Conservation (phyloP, 2,329 filamentous ascomycete genomes). For the Metarhizium rileyi region DNA sequence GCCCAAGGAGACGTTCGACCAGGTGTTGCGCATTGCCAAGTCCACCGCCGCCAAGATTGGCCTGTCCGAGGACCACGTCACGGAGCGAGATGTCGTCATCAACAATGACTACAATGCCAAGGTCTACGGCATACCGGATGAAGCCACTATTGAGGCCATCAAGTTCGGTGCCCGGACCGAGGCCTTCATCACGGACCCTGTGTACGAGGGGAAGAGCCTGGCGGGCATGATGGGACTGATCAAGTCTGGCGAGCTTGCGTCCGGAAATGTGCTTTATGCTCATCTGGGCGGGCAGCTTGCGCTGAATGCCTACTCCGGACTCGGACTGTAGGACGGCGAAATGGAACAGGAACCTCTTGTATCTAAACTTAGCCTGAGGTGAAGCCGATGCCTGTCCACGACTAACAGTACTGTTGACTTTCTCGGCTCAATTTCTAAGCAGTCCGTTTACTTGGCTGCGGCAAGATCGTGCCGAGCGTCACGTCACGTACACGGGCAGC, state of each 20-base stretch:
- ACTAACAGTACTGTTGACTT: too few species aligned
- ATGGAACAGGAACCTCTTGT: too few species aligned
- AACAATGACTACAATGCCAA: conserved; percentile 49
- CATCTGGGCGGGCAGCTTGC: conserved; percentile 63
- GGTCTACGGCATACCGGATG: conserved; percentile 57
- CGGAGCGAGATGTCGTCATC: conserved; percentile 50
- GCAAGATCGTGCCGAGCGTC: too few species aligned
- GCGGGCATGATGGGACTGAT: conserved; percentile 63
- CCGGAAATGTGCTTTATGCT: conserved; percentile 60
- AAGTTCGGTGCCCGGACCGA: conserved; percentile 58
- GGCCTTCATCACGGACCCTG: conserved; percentile 65
- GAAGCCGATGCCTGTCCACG: too few species aligned
- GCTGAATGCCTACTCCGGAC: conserved; percentile 45
- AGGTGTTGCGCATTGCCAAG: conserved; percentile 57
- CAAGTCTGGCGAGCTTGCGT: conserved; percentile 48
- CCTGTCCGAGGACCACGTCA: conserved; percentile 47
- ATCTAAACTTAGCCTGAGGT: too few species aligned
- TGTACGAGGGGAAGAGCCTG: conserved; percentile 68
- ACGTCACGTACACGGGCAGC: too few species aligned
- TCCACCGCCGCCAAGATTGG: conserved; percentile 55
- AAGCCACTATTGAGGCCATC: conserved; percentile 57
- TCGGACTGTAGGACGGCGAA: neutral
- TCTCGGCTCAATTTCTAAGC: too few species aligned
- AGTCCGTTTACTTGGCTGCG: too few species aligned
- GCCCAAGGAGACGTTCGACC: conserved; percentile 46